phyloP scores from a whole-genome alignment of 2,329 filamentous ascomycete genomes.

The Penicillium freii region DNA sequence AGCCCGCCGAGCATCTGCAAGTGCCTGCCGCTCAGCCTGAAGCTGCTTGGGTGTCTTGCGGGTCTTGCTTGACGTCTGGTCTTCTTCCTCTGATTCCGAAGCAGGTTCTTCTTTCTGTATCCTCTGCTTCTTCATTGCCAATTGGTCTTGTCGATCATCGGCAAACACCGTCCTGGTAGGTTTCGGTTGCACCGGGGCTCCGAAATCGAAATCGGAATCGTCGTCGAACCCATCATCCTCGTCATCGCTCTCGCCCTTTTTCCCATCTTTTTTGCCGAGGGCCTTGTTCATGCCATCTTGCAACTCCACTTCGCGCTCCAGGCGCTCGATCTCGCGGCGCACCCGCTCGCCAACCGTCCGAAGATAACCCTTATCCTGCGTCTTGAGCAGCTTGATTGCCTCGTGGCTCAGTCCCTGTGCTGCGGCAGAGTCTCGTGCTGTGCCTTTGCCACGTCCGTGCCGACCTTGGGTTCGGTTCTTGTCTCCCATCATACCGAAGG shows the following conservation, averaged over 20 bases:
- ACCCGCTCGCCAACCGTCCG: slow-evolving; percentile 58
- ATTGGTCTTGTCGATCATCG: slow-evolving; percentile 39
- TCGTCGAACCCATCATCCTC: slow-evolving; percentile 26
- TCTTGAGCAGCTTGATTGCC: slow-evolving; percentile 63
- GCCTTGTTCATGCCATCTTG: slow-evolving; percentile 39
- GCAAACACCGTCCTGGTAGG: slow-evolving; percentile 41
- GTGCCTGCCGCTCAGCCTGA: slow-evolving; percentile 41
- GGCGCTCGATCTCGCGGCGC: slow-evolving; percentile 52
- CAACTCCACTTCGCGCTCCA: slow-evolving; percentile 47
- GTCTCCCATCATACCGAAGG: slow-evolving; percentile 62
- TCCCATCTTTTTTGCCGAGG: slow-evolving; percentile 23
- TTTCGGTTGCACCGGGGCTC: slow-evolving; percentile 22
- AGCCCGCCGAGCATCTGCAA: slow-evolving; percentile 39
- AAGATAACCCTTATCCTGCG: slow-evolving; percentile 63
- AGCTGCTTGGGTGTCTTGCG: slow-evolving; percentile 47
- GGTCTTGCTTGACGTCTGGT: slow-evolving; percentile 15
- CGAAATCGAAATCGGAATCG: slow-evolving; percentile 25
- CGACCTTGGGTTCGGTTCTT: slow-evolving; percentile 43
- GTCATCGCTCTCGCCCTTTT: slow-evolving; percentile 23
- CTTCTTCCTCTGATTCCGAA: slow-evolving; percentile 27
- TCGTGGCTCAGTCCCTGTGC: slow-evolving; percentile 52
- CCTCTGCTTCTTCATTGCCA: slow-evolving; percentile 25
- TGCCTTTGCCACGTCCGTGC: slow-evolving; percentile 36
- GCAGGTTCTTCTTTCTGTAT: slow-evolving; percentile 22
- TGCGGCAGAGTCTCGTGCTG: slow-evolving; percentile 42